A percentile compares a stretch with the other conserved stretches of the same genome.
Evolutionary conservation across 2,329 filamentous ascomycete species (phyloP).

Genomic region (Monosporascus sp.): DNA sequence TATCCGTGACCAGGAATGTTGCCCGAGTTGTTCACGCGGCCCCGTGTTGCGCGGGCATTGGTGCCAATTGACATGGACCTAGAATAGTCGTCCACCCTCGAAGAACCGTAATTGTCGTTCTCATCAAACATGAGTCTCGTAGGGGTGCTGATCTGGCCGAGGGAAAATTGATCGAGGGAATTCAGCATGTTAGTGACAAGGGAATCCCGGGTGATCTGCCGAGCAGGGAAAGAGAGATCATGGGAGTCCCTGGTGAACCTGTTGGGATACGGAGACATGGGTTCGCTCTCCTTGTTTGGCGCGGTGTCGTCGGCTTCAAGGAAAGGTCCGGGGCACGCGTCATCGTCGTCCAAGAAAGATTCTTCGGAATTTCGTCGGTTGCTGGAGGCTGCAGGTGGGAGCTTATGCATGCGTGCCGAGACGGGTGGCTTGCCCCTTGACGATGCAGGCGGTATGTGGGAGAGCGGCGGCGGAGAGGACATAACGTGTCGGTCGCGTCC

Average conservation of each 20-base stretch:
- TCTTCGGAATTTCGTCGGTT: conserved; percentile 22
- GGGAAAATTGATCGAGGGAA: conserved; percentile 79
- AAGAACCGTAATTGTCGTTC: conserved; percentile 23
- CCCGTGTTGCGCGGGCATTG: conserved; percentile 13
- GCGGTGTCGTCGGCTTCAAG: not conserved
- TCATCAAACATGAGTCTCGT: conserved; percentile 32
- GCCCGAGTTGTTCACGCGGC: conserved; percentile 17
- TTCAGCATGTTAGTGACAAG: conserved; percentile 94
- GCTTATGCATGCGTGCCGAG: conserved; percentile 28
- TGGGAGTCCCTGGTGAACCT: conserved; percentile 60
- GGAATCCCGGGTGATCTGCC: conserved; percentile 77
- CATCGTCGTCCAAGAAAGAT: conserved; percentile 26
- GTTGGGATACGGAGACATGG: conserved; percentile 23
- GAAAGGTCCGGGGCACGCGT: conserved; percentile 10
- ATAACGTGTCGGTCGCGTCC: too few species aligned
- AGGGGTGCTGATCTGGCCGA: conserved; percentile 37
- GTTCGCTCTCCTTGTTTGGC: conserved; percentile 23
- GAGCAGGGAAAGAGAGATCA: conserved; percentile 75
- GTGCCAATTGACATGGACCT: conserved; percentile 20
- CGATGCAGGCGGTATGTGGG: too few species aligned
- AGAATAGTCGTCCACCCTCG: conserved; percentile 19
- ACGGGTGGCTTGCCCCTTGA: conserved; percentile 29
- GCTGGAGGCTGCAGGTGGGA: conserved; percentile 13
- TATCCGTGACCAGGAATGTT: conserved; percentile 36
- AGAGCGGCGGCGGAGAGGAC: too few species aligned